Base-by-base conservation (phyloP, 2,329 filamentous ascomycete genomes). In the Aspergillus viridinutans region DNA sequence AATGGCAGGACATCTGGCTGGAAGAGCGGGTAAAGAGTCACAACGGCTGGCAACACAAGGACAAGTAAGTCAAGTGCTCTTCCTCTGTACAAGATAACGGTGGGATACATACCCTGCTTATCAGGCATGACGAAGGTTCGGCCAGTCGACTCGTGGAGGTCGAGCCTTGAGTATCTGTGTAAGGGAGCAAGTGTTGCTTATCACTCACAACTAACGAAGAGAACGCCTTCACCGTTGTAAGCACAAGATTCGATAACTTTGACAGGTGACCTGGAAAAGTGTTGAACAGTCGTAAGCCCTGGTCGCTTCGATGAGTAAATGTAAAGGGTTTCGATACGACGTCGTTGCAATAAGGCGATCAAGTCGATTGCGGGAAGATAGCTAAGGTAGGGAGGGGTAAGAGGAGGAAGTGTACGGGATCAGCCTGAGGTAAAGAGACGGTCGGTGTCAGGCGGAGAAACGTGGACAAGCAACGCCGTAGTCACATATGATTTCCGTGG, bases 1-100 rank as follows among this genome's bases (percentile, higher is more conserved):
- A 64, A 63, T 26, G 69, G 61, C 12, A 70, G 40, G n/a, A 63
- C 55, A 50, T 69, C 64, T 40, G 57, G 40, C 28, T 57, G 51
- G 50, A 66, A 62, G 45, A 73, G 50, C 8, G 71, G 69, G 51
- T 60, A 50, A 21, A 77, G 69, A 21, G 65, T 68, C 28, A 78
- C 59, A 51, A 68, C 61, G 42, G 68, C 75, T 78, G 57, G 50
- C 32, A 52, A 7, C 25, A 58, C 25, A 55, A 20, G 50, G 23
- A 38, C 48, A 21, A 23, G 53, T 65, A 35, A 62, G 53, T 40
- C 48, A 50, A 32, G 9, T 50, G 48, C 53, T 17, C 52, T 53
- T 9, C 38, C 21, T 25, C 17, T 48, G 40, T 14, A 23, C 20
- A 45, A n/a, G 9, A 43, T 35, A 12, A 28, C 14, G 9, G 35